Evolutionary conservation across 352 stramenopile species (phyloP), one percentile per base, ranked within the genome.

Genomic region (Globisporangium carolinianum): DNA sequence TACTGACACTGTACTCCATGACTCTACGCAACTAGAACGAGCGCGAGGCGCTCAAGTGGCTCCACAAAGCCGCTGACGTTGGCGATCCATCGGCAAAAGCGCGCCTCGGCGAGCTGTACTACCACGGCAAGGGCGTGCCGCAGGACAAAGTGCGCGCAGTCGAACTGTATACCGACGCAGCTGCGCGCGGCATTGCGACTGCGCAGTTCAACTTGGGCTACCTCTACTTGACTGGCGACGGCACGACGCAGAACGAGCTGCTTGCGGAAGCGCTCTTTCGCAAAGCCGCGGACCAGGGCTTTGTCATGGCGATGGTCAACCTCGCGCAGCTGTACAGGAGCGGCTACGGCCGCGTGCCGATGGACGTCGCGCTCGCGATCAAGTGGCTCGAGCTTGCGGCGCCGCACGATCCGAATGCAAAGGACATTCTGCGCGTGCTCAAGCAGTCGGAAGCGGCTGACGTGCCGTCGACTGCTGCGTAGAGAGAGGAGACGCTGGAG

Each of bases 281-380:
- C 12, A 71, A 72, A 39, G 80, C 85, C 5, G 83, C 85, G 0
- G 82, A 89, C 10, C 79, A 91, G 54, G 83, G 83, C 5, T 91
- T 92, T 55, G 79, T 90, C 59, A 90, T 93, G 79, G 85, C 85
- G 10, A 94, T 94, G 79, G 77, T 94, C 11, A 94, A 94, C 37
- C 69, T 94, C 37, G 85, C 85, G 37, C 78, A 93, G 39, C 91
- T 94, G 83, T 91, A 93, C 55, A 73, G 79, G 12, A 75, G 66
- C 9, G 85, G 85, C 0, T 86, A 90, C 50, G 83, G 69, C 11
- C 67, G 75, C 35, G 79, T 94, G 15, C 76, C 79, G 0, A 73
- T 84, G 58, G 72, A 93, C 43, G 47, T 88, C 2, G 72, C 73
- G 6, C 70, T 82, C 5, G 79, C 81, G 3, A 77, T 71, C 47